Base-by-base conservation (phyloP, 139 green algal genomes). In the Ettlia oleoabundans region DNA sequence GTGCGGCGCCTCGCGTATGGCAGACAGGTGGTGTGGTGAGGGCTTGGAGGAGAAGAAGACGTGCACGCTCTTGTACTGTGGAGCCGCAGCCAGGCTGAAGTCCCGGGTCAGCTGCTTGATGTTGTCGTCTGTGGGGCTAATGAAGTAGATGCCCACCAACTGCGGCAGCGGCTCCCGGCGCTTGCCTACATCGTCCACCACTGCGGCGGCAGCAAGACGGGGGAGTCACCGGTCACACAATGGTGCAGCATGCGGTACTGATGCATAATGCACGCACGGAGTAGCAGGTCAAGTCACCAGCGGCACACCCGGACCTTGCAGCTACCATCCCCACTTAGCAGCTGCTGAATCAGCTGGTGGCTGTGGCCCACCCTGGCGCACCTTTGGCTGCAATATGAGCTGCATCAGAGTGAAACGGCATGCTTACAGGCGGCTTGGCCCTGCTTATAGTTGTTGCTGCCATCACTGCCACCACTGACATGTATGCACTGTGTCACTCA, bases 31-130 rank as follows among this genome's bases (percentile, higher is more conserved):
- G 26, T 90, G 78, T 10, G 80, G 47, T 0, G 86, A 41, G 3
- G 88, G 73, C 18, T 81, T 70, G 21, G 91, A 95, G 3, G 92
- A 94, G 86, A 99, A 98, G 87, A 98, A 99, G 13, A 99, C 85
- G 85, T 98, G 91, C 37, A 89, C 95, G 2, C 80, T 85, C 61
- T 88, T 86, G 85, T 97, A 98, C 63, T 81, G 83, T 9, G 80
- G 51, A 58, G 84, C 84, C 26, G 47, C 33, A 7, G 33, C 38
- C 42, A 62, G 52, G 38, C 38, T 61, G 64, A 92, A 96, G 88
- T 97, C 94, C 15, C 86, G 81, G 42, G 93, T 66, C 76, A 98
- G 75, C 26, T 68, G 68, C 28, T 64, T 63, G 19, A 97, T 85
- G 38, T 42, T 87, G 30, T 64, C 47, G 24, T 85, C 76, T 24